These are phyloP conservation scores for Chalaropsis ovoidea DNA, from an alignment of 2,329 filamentous ascomycete species.

Conservation along the genomic window DNA sequence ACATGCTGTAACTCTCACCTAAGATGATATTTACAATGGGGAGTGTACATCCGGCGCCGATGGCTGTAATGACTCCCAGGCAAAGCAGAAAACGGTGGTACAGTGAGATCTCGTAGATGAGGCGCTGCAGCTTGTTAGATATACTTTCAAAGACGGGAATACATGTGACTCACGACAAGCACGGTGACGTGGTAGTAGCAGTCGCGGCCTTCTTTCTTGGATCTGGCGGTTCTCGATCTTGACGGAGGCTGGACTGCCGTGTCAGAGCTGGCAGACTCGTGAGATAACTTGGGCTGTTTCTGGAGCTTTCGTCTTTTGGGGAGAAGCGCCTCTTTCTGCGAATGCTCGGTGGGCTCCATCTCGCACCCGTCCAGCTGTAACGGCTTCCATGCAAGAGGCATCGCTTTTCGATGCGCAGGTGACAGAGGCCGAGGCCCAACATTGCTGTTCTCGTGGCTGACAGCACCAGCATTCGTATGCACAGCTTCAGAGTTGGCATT, in stretches of 20 bases:
- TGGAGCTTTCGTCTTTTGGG: constrained; percentile 16
- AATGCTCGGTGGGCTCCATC: neutral
- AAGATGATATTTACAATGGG: constrained; percentile 34
- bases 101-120: constrained; percentile 21
- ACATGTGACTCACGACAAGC: constrained; percentile 17
- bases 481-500: neutral
- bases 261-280: constrained; percentile 2
- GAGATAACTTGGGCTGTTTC: constrained; percentile 8
- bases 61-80: constrained; percentile 22
- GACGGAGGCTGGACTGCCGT: neutral
- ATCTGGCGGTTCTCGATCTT: neutral
- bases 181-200: constrained; percentile 4
- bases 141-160: neutral
- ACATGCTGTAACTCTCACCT: constrained; percentile 26
- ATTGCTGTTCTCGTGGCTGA: neutral
- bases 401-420: neutral
- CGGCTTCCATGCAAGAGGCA: neutral
- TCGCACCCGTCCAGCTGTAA: neutral
- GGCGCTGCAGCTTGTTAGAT: constrained; percentile 19
- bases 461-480: neutral
- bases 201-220: neutral
- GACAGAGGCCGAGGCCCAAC: neutral
- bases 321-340: neutral
- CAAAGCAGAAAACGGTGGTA: constrained; percentile 19
- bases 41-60: constrained; percentile 27